Percentiles rank a stretch among this genome's conserved stretches.
Evolutionary conservation across 345 rosid genomes (phyloP).

Genomic region (Eucalyptus rudis): DNA sequence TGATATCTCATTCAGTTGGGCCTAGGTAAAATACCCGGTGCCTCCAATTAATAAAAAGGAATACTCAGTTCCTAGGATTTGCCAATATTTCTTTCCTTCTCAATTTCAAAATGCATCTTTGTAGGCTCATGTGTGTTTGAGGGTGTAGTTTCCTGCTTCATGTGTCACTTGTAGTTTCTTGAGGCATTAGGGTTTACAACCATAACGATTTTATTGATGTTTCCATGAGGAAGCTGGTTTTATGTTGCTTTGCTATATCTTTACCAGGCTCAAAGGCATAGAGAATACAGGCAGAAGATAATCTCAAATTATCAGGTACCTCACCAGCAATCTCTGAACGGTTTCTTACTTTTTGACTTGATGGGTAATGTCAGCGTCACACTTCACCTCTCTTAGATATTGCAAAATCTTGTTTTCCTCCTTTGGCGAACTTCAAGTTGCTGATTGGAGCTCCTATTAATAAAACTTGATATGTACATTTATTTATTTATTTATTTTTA

Average conservation of each 20-base stretch:
- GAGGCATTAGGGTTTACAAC: not conserved
- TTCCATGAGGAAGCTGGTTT: not conserved
- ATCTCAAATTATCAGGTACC: conserved; percentile 65
- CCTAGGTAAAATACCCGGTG: not conserved
- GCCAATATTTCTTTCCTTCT: not conserved
- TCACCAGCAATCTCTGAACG: not conserved
- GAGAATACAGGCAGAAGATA: conserved; percentile 79
- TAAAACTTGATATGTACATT: not conserved
- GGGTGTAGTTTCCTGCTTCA: not conserved
- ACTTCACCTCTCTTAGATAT: not conserved
- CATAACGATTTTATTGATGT: not conserved
- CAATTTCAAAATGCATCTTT: not conserved
- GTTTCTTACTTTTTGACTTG: not conserved
- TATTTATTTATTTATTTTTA: not conserved
- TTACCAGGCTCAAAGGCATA: conserved; percentile 64
- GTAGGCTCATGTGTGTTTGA: not conserved
- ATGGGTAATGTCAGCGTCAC: not conserved
- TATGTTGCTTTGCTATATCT: not conserved
- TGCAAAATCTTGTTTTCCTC: not conserved
- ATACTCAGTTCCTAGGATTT: not conserved
- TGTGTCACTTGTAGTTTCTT: not conserved
- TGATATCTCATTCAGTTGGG: not conserved
- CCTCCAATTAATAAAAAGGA: not conserved
- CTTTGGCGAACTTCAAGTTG: not conserved
- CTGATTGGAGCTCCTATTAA: not conserved